A percentile compares a stretch with the other conserved stretches of the same genome.
These are phyloP conservation scores for Oldenlandia corymbosa DNA, from an alignment of 257 asterid genomes.

Conservation along the genomic window DNA sequence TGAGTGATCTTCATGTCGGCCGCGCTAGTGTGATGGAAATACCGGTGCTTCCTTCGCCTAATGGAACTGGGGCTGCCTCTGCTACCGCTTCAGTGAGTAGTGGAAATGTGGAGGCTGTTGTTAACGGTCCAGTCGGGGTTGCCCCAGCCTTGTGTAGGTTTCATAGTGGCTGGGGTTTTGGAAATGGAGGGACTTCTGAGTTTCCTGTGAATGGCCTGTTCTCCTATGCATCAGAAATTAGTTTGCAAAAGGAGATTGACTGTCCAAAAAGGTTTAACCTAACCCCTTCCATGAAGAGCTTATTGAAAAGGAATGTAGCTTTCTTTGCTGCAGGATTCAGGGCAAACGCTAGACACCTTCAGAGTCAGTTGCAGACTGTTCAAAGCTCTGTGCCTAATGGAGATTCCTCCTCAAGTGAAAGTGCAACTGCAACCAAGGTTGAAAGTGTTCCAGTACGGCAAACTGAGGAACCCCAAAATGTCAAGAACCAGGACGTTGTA, in stretches of 20 bases:
- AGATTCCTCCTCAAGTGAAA: conserved; percentile 31
- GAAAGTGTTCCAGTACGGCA: conserved; percentile 31
- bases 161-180: conserved; percentile 90
- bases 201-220: conserved; percentile 52
- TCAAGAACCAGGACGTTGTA: conserved; percentile 64
- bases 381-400: conserved; percentile 48
- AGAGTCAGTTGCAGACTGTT: conserved; percentile 51
- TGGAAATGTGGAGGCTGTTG: conserved; percentile 33
- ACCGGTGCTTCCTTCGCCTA: conserved; percentile 53
- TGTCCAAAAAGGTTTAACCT: conserved; percentile 88
- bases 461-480: conserved; percentile 41
- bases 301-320: conserved; percentile 82
- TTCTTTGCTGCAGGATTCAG: conserved; percentile 91
- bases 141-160: conserved; percentile 73
- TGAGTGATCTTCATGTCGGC: conserved; percentile 85
- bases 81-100: conserved; percentile 30
- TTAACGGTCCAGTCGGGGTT: conserved; percentile 58
- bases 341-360: conserved; percentile 59
- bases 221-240: conserved; percentile 53
- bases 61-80: conserved; percentile 30
- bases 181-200: conserved; percentile 59
- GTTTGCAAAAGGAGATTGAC: conserved; percentile 73
- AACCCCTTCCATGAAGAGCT: conserved; percentile 76
- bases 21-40: conserved; percentile 86
- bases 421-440: conserved; percentile 20